These are phyloP conservation scores for Globisporangium canariense DNA, from an alignment of 352 stramenopile species.

Conservation along the genomic window DNA sequence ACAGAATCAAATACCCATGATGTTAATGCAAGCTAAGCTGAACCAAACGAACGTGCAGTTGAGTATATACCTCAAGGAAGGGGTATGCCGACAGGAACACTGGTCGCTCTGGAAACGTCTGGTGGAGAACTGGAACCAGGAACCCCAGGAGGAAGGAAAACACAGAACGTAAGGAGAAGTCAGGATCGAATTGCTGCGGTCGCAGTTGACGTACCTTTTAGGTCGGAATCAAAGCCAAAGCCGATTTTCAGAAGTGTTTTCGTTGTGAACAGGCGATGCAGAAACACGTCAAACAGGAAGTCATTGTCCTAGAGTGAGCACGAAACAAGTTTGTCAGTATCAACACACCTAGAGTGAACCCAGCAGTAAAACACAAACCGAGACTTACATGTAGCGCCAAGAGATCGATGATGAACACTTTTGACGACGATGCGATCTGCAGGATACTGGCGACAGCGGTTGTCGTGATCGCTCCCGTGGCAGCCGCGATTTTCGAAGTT, in stretches of 20 bases:
- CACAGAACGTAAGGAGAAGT: background rate
- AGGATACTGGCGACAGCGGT: slow-evolving; percentile 53
- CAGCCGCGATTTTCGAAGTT: slow-evolving; percentile 21
- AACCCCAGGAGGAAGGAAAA: background rate
- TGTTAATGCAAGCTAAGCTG: background rate
- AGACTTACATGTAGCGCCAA: slow-evolving; percentile 49
- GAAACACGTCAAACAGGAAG: slow-evolving; percentile 46
- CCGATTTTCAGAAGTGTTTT: slow-evolving; percentile 42
- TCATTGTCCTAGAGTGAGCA: slow-evolving; percentile 26
- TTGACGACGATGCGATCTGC: slow-evolving; percentile 45
- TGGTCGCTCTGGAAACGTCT: slow-evolving; percentile 59
- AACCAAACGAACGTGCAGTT: background rate
- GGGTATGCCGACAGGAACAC: slow-evolving; percentile 31
- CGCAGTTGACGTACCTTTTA: slow-evolving; percentile 41
- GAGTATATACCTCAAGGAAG: slow-evolving; percentile 40
- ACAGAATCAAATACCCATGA: background rate
- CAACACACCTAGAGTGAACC: background rate
- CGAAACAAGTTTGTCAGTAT: background rate
- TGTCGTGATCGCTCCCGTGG: slow-evolving; percentile 18
- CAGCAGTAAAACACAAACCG: background rate
- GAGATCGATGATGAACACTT: slow-evolving; percentile 58
- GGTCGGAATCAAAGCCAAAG: slow-evolving; percentile 68
- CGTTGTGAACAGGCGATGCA: slow-evolving; percentile 33
- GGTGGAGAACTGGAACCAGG: slow-evolving; percentile 39
- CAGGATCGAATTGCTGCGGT: too few relatives aligned